Evolutionary conservation across 1,284 basidiomycete species (phyloP), one percentile per base, ranked within the genome.

Genomic region (Heterobasidion irregulare): DNA sequence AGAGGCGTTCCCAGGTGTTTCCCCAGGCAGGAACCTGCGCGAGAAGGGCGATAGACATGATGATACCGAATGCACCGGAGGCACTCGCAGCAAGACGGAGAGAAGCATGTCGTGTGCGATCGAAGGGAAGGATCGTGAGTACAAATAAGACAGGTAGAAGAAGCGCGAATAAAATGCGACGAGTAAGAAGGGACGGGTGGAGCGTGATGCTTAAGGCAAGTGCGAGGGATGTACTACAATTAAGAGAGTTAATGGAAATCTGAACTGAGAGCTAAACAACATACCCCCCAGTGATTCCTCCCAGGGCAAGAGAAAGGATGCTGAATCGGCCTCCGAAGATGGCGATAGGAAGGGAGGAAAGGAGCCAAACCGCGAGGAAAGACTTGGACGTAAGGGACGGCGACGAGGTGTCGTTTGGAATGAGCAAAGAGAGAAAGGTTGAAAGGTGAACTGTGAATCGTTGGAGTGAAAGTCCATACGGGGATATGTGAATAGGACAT

Each of bases 91-190:
- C 74, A 32, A 80, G 62, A 15, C 84, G 76, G 12, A 85, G 63
- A 7, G 74, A 68, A 8, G 70, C 65, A 56, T 78, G 78, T 49
- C 79, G 73, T 45, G 78, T 66, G 36, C 66, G 64, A 6, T 68
- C 63, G 34, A 82, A 65, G 1, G 78, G 78, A 7, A 82, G 67
- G 15, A 81, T 61, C 16, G 74, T 74, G 54, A 75, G 61, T 33
- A 78, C 53, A 6, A 71, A 59, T 32, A 77, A 65, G 19, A 78
- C 57, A 3, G 74, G 63, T 1, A 66, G 12, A 77, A 65, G n/a
- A 84, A 76, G 1, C 78, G 69, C 2, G 84, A 83, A 56, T 86
- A 84, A 0, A 80, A 71, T 33, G 84, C 76, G 50, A 86, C 71
- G 16, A 73, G 73, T 26, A 26, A 26, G 26, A 26, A 26, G 26